Evolutionary conservation across 768 basidiomycete species (phyloP).

Genomic region (Suillus subaureus): DNA sequence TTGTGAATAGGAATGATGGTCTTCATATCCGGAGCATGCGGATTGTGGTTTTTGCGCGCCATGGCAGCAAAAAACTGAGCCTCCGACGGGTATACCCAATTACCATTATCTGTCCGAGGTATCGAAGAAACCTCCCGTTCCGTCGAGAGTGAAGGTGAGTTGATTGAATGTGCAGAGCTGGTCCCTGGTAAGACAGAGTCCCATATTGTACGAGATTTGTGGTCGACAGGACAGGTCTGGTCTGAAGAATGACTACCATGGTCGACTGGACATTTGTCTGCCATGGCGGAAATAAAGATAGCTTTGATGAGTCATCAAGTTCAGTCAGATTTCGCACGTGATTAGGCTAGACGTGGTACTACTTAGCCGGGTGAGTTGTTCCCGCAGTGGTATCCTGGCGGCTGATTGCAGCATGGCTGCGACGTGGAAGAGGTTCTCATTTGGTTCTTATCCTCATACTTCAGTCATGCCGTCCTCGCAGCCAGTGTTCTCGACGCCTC

Average conservation of each 20-base stretch:
- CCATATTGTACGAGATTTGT: slow-evolving; percentile 51
- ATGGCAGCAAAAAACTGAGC: slow-evolving; percentile 99
- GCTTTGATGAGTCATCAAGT: slow-evolving; percentile 9
- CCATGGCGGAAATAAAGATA: slow-evolving; percentile 19
- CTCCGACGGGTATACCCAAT: slow-evolving; percentile 99
- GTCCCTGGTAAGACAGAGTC: slow-evolving; percentile 29
- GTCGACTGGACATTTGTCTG: slow-evolving; percentile 53
- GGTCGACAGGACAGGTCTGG: slow-evolving; percentile 67
- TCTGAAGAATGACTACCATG: slow-evolving; percentile 36
- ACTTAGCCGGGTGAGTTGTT: neutral
- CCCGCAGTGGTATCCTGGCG: neutral
- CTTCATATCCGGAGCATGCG: slow-evolving; percentile 86
- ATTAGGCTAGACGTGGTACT: neutral
- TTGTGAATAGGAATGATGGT: slow-evolving; percentile 98
- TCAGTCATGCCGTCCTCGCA: slow-evolving; percentile 66
- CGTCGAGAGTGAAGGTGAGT: slow-evolving; percentile 50
- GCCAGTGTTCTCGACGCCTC: slow-evolving; percentile 68
- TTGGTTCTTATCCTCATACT: neutral
- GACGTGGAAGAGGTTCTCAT: neutral
- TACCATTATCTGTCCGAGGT: slow-evolving; percentile 66
- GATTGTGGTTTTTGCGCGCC: slow-evolving; percentile 91
- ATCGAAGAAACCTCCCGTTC: slow-evolving; percentile 88
- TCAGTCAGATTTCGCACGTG: neutral
- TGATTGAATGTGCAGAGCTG: slow-evolving; percentile 8
- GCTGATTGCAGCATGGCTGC: neutral